Evolutionary conservation across 2,329 filamentous ascomycete genomes (phyloP), one percentile per base, ranked within the genome.

Genomic region (Paraphoma sp.): DNA sequence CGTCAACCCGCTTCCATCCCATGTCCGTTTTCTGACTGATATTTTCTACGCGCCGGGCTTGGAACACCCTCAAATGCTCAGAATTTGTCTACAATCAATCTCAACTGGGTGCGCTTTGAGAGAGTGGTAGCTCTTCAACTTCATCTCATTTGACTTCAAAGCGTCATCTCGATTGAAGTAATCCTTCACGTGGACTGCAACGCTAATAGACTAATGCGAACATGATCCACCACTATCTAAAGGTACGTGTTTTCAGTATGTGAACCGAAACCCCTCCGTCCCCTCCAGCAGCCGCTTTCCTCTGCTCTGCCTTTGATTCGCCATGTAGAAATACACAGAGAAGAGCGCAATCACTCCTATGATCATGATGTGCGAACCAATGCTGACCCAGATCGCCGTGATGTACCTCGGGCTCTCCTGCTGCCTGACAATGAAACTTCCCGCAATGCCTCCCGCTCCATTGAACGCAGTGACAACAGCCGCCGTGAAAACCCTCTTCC

Each of bases 331-430:
- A 59, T 84, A 83, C 2, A 79, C 36, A 0, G 83, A 81, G 59
- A 87, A 86, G 4, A 78, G 55, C 0, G 66, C 78, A 12, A 88
- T 81, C 29, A 86, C 78, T 1, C 57, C 77, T 54, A 88, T 83
- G 56, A 87, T 86, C 53, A 87, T 61, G n/a, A 86, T 76, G 63
- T 87, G 85, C 44, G 62, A 79, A 56, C 83, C 87, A 54, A 90
- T 87, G 11, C 84, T 87, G 12, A 89, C 81, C 86, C 87, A 90
- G 12, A 90, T 83, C 1, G 88, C 88, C 2, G 87, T 90, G 54
- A 80, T 71, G 71, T 90, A 90, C 54, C 79, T 74, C 6, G 88
- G 88, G 2, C 86, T 86, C 68, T 90, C 87, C 8, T 80, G 72
- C 57, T 83, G 79, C 28, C 84, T 79, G 3, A 90, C 86, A 60